Conservation (phyloP, 169 alveolate genomes). For the Cryptosporidium ubiquitum region DNA sequence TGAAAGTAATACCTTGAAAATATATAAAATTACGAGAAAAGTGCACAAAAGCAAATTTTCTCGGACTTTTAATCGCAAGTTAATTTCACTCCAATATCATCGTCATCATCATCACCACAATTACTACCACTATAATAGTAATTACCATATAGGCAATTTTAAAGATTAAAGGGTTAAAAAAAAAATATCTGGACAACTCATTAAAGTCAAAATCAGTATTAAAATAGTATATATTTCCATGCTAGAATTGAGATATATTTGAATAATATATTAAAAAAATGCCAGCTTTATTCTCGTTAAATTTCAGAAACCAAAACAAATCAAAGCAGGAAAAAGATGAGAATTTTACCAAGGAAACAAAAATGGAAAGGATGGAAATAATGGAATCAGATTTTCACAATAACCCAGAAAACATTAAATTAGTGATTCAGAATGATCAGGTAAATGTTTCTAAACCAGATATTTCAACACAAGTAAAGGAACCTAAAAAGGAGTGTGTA, state of each 20-base stretch:
- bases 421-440: background rate
- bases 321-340: conserved; percentile 21
- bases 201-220: background rate
- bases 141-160: background rate
- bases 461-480: background rate
- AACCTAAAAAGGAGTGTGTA: conserved; percentile 6
- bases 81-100: background rate
- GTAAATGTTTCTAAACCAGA: background rate
- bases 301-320: conserved; percentile 44
- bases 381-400: conserved; percentile 5
- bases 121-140: background rate
- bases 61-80: background rate
- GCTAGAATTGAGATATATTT: too few relatives aligned
- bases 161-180: background rate
- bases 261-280: too few relatives aligned
- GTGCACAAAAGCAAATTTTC: background rate
- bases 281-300: conserved; percentile 30
- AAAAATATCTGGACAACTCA: background rate
- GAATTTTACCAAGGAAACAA: background rate
- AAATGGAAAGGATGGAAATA: background rate
- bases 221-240: background rate
- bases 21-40: conserved; percentile 2
- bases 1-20: background rate
- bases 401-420: background rate
- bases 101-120: too few relatives aligned